Base-by-base conservation (phyloP, 2,329 filamentous ascomycete genomes). In the Colletotrichum graminicola region DNA sequence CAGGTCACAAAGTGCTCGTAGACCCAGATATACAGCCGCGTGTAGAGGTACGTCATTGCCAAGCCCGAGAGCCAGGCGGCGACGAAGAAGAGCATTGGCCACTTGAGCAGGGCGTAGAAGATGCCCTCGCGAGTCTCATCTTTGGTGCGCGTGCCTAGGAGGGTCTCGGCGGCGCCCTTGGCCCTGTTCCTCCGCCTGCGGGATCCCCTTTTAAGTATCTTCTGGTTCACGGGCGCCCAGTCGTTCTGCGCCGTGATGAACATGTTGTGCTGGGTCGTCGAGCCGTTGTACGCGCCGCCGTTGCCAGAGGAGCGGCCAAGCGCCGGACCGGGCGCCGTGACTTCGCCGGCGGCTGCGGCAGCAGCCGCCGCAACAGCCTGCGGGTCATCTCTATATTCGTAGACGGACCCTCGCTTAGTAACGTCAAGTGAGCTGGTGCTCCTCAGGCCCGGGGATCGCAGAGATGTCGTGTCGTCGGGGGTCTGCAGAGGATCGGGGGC, bases 91-190 rank as follows among this genome's bases (percentile, higher is more conserved):
- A 99, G 86, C 75, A 99, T 88, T 2, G 96, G 96, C 92, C 95
- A 98, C 81, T 98, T 98, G 62, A 97, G 85, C 55, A 99, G 80
- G 1, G 89, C 90, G 80, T 99, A 99, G 14, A 97, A 87, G 78
- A 96, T 94, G 26, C 96, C 96, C 83, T 99, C 96, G 75, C 96
- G 87, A 2, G 95, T 98, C 85, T 99, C 96, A 79, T 99, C 96
- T 77, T 91, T 93, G 74, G 89, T 92, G 69, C 92, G 86, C 26
- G 86, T 86, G 39, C 88, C 87, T 8, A 86, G 75, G 2, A 85
- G 76, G 1, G 80, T 80, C 54, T 83, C 78, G 7, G 79, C 80
- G 0, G 79, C 77, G 39, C 84, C 85, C 69, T 77, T 77, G 45
- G 76, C 79, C 47, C 83, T 84, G 62, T 75, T 82, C 76, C 77